Base-by-base conservation (phyloP, 192 early-diverging fungal genomes). In the Coemansia sp. region DNA sequence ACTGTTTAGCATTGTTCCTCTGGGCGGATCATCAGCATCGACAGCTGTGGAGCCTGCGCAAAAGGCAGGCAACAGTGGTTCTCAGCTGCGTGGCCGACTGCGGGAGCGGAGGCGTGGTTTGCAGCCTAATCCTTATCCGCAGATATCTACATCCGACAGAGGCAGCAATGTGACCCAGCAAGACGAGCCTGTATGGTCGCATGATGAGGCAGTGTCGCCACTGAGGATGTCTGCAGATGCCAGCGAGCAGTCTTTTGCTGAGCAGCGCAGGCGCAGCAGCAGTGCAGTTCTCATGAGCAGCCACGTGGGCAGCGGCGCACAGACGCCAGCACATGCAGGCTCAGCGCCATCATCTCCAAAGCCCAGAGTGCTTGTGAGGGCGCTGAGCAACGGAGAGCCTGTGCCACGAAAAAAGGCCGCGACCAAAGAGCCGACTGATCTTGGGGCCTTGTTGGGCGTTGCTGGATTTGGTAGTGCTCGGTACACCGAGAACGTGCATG, bases 391-490 rank as follows among this genome's bases (percentile, higher is more conserved):
- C 67, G 23, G 22, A 19, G 19, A 32, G 39, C 4, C 32, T 56
- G 24, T 35, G 75, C 19, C 6, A 21, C 43, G 43, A 17, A 38
- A 22, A 14, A 15, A 49, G 21, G 58, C 21, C 12, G 25, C 35
- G 24, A 21, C 17, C 14, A 48, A 25, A 39, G 17, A 50, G 56
- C 62, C 23, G 32, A 55, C 62, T 51, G 78, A 73, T 62, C 75
- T 60, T 75, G 83, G 71, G 32, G 63, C 64, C 17, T 58, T 66
- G 5, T 43, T 81, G 29, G 78, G 78, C 23, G 72, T 69, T n/a
- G 78, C 72, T 4, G 65, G 72, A 55, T 81, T 81, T 72, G 78
- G 78, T 24, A 81, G 78, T 38, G 66, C 72, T n/a, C 65, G 66
- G 15, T 72, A 81, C 56, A 81, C 78, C 15, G 66, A 67, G 4